Evolutionary conservation across 352 stramenopile species (phyloP).

Genomic region (Globisporangium rhizosaccharum): DNA sequence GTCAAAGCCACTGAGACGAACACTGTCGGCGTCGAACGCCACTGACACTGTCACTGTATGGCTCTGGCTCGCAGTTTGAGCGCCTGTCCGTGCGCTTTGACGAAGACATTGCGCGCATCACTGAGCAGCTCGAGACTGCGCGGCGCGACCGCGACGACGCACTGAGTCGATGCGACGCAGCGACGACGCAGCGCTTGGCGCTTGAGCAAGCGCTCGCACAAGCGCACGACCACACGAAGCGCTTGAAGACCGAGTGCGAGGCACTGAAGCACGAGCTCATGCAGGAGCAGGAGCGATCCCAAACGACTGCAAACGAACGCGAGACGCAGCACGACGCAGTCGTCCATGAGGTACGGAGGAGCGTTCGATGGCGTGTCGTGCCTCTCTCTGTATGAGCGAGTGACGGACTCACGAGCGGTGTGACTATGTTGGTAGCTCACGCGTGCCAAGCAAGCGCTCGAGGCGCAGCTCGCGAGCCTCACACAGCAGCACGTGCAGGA

Average conservation of each 20-base stretch:
- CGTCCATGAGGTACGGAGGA: conserved; percentile 6
- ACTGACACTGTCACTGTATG: not conserved
- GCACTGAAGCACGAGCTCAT: conserved; percentile 9
- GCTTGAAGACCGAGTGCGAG: conserved; percentile 1
- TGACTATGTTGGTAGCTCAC: not conserved
- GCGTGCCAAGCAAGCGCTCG: conserved; percentile 6
- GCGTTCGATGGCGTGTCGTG: no score
- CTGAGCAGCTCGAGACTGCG: conserved; percentile 7
- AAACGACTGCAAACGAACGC: conserved; percentile 7
- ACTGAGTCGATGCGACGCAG: not conserved
- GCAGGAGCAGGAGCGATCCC: conserved; percentile 15
- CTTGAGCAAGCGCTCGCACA: not conserved
- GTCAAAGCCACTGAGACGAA: no score
- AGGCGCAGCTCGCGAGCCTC: not conserved
- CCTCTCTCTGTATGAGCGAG: no score
- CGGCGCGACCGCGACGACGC: conserved; percentile 8
- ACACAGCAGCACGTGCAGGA: conserved; percentile 2
- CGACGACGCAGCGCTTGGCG: not conserved
- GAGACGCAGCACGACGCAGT: not conserved
- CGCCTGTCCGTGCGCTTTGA: conserved; percentile 10
- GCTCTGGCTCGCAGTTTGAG: conserved; percentile 7
- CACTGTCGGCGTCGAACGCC: no score
- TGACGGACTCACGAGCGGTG: no score
- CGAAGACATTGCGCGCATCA: conserved; percentile 14
- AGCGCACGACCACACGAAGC: not conserved